Percentiles rank a stretch among this genome's conserved stretches.
Evolutionary conservation across 139 green algal species (phyloP).

Genomic region (Chlamydomonas sphaeroides): DNA sequence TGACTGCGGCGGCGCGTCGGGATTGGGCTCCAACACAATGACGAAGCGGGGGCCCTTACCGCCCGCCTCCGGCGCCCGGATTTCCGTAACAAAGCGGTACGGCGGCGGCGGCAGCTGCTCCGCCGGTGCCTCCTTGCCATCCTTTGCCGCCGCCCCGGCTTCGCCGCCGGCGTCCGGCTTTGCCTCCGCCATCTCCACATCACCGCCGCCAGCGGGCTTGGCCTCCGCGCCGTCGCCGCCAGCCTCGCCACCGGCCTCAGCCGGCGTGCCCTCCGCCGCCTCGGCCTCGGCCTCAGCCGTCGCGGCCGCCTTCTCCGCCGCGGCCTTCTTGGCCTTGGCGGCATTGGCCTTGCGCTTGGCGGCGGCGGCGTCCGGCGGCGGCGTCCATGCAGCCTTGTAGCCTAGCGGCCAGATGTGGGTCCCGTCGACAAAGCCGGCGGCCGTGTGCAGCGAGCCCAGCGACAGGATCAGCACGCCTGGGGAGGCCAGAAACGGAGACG

Average conservation of each 20-base stretch:
- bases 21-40: constrained; percentile 31
- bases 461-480: constrained; percentile 1
- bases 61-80: background rate
- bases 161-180: background rate
- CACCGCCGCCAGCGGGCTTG: background rate
- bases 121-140: background rate
- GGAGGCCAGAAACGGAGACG: too few species aligned
- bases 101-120: background rate
- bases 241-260: background rate
- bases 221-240: background rate
- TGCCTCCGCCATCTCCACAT: background rate
- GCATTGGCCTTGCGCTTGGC: background rate
- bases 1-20: background rate
- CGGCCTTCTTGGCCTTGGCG: background rate
- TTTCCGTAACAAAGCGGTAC: constrained; percentile 27
- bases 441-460: background rate
- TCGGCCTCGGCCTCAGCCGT: background rate
- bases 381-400: constrained; percentile 10
- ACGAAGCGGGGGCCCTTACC: background rate
- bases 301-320: background rate
- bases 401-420: constrained; percentile 26
- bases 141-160: too few species aligned
- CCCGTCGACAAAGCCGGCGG: background rate
- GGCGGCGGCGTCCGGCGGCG: background rate
- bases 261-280: too few species aligned